Evolutionary conservation across 192 early-diverging fungal species (phyloP), one percentile per base, ranked within the genome.

Genomic region (Coemansia erecta): DNA sequence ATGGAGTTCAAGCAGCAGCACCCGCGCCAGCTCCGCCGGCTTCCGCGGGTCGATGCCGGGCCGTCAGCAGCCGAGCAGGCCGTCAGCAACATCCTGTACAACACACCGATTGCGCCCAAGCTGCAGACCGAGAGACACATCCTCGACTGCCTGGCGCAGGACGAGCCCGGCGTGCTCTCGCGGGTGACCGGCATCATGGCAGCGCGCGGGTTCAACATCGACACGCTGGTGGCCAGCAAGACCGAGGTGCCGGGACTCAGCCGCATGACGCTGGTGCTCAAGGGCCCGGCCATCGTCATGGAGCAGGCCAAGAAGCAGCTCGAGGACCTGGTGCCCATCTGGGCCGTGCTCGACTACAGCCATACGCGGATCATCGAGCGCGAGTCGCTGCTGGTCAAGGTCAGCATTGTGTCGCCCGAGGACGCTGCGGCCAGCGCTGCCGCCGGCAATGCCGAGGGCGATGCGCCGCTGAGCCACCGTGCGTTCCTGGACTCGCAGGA

Each of bases 261-360:
- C 66, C 85, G 97, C 52, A 97, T 96, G 93, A 98, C 94, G 13
- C 87, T 98, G 51, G 93, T 96, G n/a, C 77, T 98, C 49, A 88
- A 88, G 58, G 97, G 94, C 14, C 87, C 90, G 31, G 83, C 86
- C 15, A 83, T 77, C 12, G 83, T 84, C 46, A 88, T 98, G 67
- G 93, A 94, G 65, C 97, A 98, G 81, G 94, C 93, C 21, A 85
- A 87, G 68, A 83, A 90, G 62, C 94, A 97, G 85, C 80, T 98
- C 54, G 94, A 96, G 75, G 94, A 98, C 72, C 71, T 97, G 77
- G 94, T 98, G 21, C 95, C 94, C 19, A 91, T 99, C 13, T 98
- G 94, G 93, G 95, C 95, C 23, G 95, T 98, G 40, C 80, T 99
- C 62, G 95, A 99, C 74, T 98, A 97, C 84, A 92, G 94, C 15